phyloP scores from a whole-genome alignment of 306 rosid species.

The Albizia julibrissin region DNA sequence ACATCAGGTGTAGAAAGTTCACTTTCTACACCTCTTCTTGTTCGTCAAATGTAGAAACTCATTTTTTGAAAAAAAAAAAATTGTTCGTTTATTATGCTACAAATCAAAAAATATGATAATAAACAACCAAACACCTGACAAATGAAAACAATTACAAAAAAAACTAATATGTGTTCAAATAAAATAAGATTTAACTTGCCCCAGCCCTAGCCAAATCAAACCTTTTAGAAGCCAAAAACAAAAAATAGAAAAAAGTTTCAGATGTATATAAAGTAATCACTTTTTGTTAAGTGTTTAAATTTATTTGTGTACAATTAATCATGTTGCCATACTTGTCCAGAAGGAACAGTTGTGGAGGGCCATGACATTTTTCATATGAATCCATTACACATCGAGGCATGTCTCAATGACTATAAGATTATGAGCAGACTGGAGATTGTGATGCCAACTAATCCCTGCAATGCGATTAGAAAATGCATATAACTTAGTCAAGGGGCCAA shows the following conservation, averaged over 20 bases:
- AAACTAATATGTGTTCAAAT: too few species aligned
- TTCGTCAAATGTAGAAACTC: too few species aligned
- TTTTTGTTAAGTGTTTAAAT: not conserved
- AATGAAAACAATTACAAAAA: too few species aligned
- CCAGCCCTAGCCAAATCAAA: conserved; percentile 98
- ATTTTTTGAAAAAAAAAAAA: too few species aligned
- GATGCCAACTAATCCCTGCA: conserved; percentile 93
- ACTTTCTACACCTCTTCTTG: too few species aligned
- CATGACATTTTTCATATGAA: conserved; percentile 92
- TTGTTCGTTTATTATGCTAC: too few species aligned
- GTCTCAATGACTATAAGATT: conserved; percentile 70
- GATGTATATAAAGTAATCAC: conserved; percentile 15
- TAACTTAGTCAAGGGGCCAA: conserved; percentile 7
- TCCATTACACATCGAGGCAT: conserved; percentile 96
- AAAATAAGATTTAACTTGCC: too few species aligned
- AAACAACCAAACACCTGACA: too few species aligned
- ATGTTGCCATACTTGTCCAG: conserved; percentile 78
- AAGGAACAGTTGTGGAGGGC: conserved; percentile 88
- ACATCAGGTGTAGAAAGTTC: too few species aligned
- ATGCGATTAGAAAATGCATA: conserved; percentile 20
- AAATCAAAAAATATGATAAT: too few species aligned
- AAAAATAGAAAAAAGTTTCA: conserved; percentile 29
- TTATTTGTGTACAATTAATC: conserved; percentile 24
- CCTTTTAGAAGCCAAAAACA: conserved; percentile 55
- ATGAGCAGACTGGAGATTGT: conserved; percentile 67